Base-by-base conservation (phyloP, 2,329 filamentous ascomycete species). In the Sporothrix variecibatus region DNA sequence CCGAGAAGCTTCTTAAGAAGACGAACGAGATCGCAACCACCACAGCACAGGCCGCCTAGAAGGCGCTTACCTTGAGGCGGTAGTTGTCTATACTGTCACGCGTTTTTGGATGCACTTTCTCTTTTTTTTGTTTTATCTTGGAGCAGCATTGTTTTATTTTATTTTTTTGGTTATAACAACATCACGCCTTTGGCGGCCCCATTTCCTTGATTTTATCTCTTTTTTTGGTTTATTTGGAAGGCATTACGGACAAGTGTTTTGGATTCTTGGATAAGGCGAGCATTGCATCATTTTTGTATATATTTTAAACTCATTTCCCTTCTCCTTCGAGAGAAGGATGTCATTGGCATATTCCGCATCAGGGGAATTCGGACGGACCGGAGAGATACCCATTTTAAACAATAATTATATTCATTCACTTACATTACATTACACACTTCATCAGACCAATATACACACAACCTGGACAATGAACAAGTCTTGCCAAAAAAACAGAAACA, bases 1-100 rank as follows among this genome's bases (percentile, higher is more conserved):
- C 85, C 0, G 80, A 82, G 40, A 80, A 78, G 72, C 77, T 87
- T 70, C 79, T 86, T 53, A 77, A 78, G 23, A 58, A 76, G 69
- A 51, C 17, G 28, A 69, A 23, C 26, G 64, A 31, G 2, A 23
- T 26, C 17, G 65, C 26, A 6, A 15, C 43, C 8, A 12, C 65
- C 17, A 68, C 65, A 3, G 40, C 26, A 15, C 43, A 51, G 12
- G 23, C 28, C 15, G 43, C 40, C 40, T 49, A 68, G 40, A 49
- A 34, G 40, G 23, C 26, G 26, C 8, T 51, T 9, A 17, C 23
- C 51, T 7, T 15, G 17, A 43, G 43, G 6, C 20, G 40, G 64
- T 28, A 31, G 43, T 6, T 17, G 8, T 2, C n/a, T 15, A 5
- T 8, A 3, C 12, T 17, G 15, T 68, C 15, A 5, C 38, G 12